Conservation (phyloP, 2,329 filamentous ascomycete species). For the Claviceps pazoutovae region DNA sequence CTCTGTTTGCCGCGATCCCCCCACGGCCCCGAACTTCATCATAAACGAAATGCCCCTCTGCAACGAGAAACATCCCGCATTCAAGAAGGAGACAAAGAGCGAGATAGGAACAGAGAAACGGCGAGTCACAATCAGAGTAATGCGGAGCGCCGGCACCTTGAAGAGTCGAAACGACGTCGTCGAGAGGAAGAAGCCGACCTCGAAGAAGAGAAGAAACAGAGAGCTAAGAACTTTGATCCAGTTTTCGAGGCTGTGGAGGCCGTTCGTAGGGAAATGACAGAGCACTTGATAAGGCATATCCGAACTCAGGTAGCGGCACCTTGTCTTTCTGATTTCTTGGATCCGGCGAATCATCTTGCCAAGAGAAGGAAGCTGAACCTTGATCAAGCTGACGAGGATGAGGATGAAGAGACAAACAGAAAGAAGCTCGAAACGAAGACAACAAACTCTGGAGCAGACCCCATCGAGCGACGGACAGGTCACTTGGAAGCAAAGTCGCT, state of each 20-base stretch:
- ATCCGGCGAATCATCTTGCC: slow-evolving; percentile 66
- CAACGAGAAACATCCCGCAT: slow-evolving; percentile 14
- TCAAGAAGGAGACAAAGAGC: not conserved
- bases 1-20: slow-evolving; percentile 32
- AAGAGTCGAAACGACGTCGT: slow-evolving; percentile 49
- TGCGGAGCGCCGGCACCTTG: slow-evolving; percentile 34
- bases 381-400: slow-evolving; percentile 48
- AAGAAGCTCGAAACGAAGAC: slow-evolving; percentile 51
- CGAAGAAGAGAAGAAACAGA: slow-evolving; percentile 78
- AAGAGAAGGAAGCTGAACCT: slow-evolving; percentile 72
- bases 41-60: slow-evolving; percentile 22
- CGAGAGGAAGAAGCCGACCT: slow-evolving; percentile 69
- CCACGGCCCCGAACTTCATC: slow-evolving; percentile 12
- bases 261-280: slow-evolving; percentile 65
- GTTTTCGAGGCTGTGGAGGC: slow-evolving; percentile 69
- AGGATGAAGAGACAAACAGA: slow-evolving; percentile 37
- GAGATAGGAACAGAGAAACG: slow-evolving; percentile 2
- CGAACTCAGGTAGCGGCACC: slow-evolving; percentile 77
- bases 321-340: slow-evolving; percentile 64
- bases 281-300: slow-evolving; percentile 80
- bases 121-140: slow-evolving; percentile 9
- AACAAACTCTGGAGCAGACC: slow-evolving; percentile 48
- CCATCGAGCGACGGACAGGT: slow-evolving; percentile 45
- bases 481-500: slow-evolving; percentile 46
- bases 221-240: slow-evolving; percentile 83